A percentile compares a stretch with the other conserved stretches of the same genome.
Evolutionary conservation across 129 eudicot genomes (phyloP).

Genomic region (Gnaphalium uliginosum): DNA sequence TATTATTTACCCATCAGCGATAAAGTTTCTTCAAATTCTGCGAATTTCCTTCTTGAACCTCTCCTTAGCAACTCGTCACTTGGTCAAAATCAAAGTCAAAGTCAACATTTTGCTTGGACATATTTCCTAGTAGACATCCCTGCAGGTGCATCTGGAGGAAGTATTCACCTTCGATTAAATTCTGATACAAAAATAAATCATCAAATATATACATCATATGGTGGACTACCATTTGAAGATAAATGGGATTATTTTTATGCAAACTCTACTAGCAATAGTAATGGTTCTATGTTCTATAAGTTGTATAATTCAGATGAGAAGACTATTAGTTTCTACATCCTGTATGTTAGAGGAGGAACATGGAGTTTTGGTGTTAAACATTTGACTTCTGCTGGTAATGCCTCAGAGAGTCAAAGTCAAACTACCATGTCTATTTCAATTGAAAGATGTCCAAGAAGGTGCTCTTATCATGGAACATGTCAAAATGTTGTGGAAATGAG

Average conservation of each 20-base stretch:
- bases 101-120: conserved; percentile 58
- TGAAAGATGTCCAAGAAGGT: conserved; percentile 86
- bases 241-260: conserved; percentile 78
- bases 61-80: conserved; percentile 61
- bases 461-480: conserved; percentile 94
- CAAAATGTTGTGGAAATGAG: conserved; percentile 66
- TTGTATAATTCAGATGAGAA: conserved; percentile 64
- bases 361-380: conserved; percentile 85
- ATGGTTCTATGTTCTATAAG: conserved; percentile 77
- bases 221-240: conserved; percentile 68
- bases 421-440: conserved; percentile 74
- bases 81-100: conserved; percentile 37
- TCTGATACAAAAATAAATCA: conserved; percentile 53
- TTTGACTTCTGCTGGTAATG: conserved; percentile 31
- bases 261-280: conserved; percentile 69
- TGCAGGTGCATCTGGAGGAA: conserved; percentile 83
- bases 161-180: conserved; percentile 59
- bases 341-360: conserved; percentile 81
- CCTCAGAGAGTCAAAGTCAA: conserved; percentile 35
- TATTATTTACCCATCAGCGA: conserved; percentile 66
- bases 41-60: conserved; percentile 74
- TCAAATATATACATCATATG: conserved; percentile 75
- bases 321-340: conserved; percentile 63
- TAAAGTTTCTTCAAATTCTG: conserved; percentile 47
- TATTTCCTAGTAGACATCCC: conserved; percentile 84